These are phyloP conservation scores for Amanita pseudoporphyria DNA, from an alignment of 768 basidiomycete species.

Conservation along the genomic window DNA sequence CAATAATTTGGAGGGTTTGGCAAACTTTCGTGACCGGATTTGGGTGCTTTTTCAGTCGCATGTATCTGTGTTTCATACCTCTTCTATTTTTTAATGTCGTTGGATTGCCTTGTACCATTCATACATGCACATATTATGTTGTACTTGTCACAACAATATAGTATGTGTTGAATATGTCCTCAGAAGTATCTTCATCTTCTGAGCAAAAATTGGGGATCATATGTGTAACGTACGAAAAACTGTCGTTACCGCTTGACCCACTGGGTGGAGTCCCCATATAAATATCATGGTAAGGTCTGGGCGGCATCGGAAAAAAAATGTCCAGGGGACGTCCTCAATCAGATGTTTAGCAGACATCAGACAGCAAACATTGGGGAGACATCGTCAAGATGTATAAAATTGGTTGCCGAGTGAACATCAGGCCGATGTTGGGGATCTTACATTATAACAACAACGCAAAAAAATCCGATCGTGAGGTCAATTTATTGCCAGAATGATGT, in stretches of 20 bases:
- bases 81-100: not conserved
- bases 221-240: too few relatives aligned
- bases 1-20: not conserved
- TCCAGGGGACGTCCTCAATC: too few relatives aligned
- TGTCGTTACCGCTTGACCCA: not conserved
- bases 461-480: not conserved
- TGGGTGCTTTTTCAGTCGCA: conserved; percentile 1
- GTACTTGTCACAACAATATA: not conserved
- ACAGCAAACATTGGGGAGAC: too few relatives aligned
- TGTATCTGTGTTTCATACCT: not conserved
- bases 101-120: not conserved
- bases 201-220: not conserved
- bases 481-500: conserved; percentile 34
- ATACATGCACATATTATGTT: not conserved
- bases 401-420: too few relatives aligned
- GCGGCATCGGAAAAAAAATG: not conserved
- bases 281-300: not conserved
- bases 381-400: too few relatives aligned
- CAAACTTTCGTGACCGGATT: not conserved
- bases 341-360: conserved; percentile 10
- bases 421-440: too few relatives aligned
- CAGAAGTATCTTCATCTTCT: not conserved
- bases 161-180: not conserved
- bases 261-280: not conserved
- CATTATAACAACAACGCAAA: too few relatives aligned